Percentiles rank a stretch among this genome's conserved stretches.
Conservation (phyloP, 2,329 filamentous ascomycete species). For the Penicillium vulpinum region DNA sequence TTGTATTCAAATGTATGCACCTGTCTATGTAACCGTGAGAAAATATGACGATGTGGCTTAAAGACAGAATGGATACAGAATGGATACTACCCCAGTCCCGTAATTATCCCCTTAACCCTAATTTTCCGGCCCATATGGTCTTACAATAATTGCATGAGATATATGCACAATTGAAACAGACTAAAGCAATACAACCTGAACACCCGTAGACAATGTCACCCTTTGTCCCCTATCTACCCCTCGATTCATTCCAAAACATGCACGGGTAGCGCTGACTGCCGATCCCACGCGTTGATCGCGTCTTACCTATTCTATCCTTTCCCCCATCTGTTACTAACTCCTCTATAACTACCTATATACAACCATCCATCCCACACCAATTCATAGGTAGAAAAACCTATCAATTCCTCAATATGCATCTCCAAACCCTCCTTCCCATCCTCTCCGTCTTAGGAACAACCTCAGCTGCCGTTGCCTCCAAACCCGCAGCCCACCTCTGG, state of each 20-base stretch:
- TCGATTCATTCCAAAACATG: slow-evolving; percentile 8
- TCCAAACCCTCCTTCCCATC: slow-evolving; percentile 11
- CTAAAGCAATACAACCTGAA: not conserved
- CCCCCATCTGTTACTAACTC: too few species aligned
- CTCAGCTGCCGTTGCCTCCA: not conserved
- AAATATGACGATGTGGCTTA: not conserved
- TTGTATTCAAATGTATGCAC: not conserved
- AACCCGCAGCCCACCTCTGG: slow-evolving; percentile 16
- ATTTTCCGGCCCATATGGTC: too few species aligned
- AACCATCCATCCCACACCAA: not conserved
- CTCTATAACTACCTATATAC: not conserved
- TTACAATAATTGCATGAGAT: too few species aligned
- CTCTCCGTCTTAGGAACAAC: slow-evolving; percentile 2
- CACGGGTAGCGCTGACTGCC: not conserved
- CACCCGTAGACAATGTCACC: not conserved
- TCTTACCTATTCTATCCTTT: not conserved
- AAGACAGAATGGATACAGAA: too few species aligned
- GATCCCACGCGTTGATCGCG: not conserved
- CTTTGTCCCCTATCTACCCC: not conserved
- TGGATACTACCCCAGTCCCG: too few species aligned
- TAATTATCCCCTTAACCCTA: not conserved
- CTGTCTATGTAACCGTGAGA: not conserved
- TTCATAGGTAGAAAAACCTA: not conserved
- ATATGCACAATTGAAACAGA: not conserved
- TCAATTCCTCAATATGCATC: slow-evolving; percentile 7